Base-by-base conservation (phyloP, 768 basidiomycete species). In the Suillus discolor region DNA sequence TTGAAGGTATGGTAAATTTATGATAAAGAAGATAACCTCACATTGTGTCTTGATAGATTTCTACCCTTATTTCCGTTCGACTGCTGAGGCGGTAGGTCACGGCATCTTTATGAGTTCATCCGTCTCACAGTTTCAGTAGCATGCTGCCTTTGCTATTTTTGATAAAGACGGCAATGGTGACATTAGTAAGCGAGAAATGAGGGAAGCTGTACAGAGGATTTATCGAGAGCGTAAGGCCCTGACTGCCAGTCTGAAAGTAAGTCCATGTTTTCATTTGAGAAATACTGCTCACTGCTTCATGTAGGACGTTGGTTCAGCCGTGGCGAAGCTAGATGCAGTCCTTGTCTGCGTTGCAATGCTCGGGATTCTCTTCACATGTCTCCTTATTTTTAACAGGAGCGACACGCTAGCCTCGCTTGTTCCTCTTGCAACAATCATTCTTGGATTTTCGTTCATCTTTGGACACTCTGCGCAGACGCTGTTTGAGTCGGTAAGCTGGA, bases 81-180 rank as follows among this genome's bases (percentile, higher is more conserved):
- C 85, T 38, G 79, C 84, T n/a, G 92, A 93, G 71, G 92, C 92
- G 39, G 89, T 90, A 55, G 63, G 73, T 69, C 39, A 34, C 44
- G 54, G 53, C 39, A 62, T 60, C 13, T 55, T 7, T 41, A 44
- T 44, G 54, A 38, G 23, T 25, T 59, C 41, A 39, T 57, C 64
- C n/a, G 70, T n/a, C 28, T 16, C 39, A 62, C 62, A 28, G 13
- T 57, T 9, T 60, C 59, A 31, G 25, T 71, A 91, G 87, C 85
- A 89, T 64, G 85, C 84, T 34, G 89, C 89, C 12, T 93, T 93
- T 68, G 77, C 80, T 15, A 67, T 92, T 7, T 93, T 93, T 66
- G 92, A 93, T 72, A 90, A 88, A 72, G 92, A 93, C 73, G 87
- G 83, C n/a, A 94, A 94, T 71, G 92, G 91, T 12, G 92, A 93